Evolutionary conservation across 495 filamentous ascomycete genomes (phyloP), one percentile per base, ranked within the genome.

Genomic region (Ramalina peruviana): DNA sequence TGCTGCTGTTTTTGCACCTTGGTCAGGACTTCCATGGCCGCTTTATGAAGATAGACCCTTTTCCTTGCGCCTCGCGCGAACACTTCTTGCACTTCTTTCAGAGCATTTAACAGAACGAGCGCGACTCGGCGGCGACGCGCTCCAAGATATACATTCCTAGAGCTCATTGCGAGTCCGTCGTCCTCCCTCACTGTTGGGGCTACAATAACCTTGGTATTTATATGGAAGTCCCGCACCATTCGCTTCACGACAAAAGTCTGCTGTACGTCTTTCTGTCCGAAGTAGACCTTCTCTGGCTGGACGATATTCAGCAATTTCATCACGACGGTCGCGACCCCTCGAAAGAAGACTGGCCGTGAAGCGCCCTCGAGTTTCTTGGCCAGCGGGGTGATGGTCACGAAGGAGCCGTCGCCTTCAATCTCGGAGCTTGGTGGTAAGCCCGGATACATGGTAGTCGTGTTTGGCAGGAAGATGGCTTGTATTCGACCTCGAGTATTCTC

Each of bases 251-350:
- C 75, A 7, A 90, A 85, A 0, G 87, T 93, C 67, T 99, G 92
- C 66, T 99, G 92, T 16, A 96, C 78, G 58, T 99, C 92, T 68
- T 99, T 97, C 67, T 97, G 93, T 1, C 92, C 92, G 65, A 99
- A 96, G 62, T 95, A 99, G 1, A 88, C 93, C 40, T 78, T 77
- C 39, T 94, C 86, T 3, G 92, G 87, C 55, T 80, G 74, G 37
- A 88, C 82, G 43, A 90, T 86, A 60, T 96, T 97, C 67, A 98
- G 92, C 20, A 98, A 68, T 72, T 98, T 98, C 82, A 88, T 90
- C 67, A 88, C 94, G 11, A 98, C 83, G 11, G 93, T 97, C 23
- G 92, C 90, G 21, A 98, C 92, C 5, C 92, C 92, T 20, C 93
- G 71, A 63, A 98, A 97, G 66, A 98, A 98, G 13, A 93, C 89